Conservation (phyloP, 75 land plant species). For the Cupressus sempervirens region DNA sequence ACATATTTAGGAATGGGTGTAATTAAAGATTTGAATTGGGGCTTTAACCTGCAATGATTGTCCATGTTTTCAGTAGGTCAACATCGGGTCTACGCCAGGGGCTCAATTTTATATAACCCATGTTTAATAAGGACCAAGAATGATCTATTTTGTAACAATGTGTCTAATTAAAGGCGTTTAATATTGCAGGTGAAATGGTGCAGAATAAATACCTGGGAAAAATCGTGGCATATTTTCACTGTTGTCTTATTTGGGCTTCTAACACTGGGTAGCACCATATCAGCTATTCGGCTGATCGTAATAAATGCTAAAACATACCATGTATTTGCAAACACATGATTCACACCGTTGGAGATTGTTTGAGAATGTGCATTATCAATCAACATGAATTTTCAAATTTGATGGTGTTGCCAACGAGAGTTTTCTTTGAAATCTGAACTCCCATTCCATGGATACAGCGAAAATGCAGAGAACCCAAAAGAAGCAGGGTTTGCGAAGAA, state of each 20-base stretch:
- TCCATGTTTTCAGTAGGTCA: too few species aligned
- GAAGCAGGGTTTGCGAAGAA: neutral
- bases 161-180: neutral
- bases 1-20: too few species aligned
- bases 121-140: neutral
- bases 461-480: neutral
- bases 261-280: slow-evolving; percentile 22
- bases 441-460: neutral
- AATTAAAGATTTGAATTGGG: too few species aligned
- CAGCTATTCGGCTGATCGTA: slow-evolving; percentile 38
- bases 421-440: neutral
- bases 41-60: too few species aligned
- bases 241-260: slow-evolving; percentile 31
- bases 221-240: slow-evolving; percentile 46
- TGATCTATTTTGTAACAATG: neutral
- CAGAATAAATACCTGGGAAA: slow-evolving; percentile 14
- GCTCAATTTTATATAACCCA: neutral
- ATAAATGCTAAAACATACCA: slow-evolving; percentile 30
- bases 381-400: neutral
- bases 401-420: too few species aligned
- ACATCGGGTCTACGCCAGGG: too few species aligned
- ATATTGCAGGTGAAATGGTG: slow-evolving; percentile 38
- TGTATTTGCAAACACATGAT: slow-evolving; percentile 47
- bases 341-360: neutral
- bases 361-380: neutral